Evolutionary conservation across 371 early-diverging fungal species (phyloP), one percentile per base, ranked within the genome.

Genomic region (Syncephalis fuscata): DNA sequence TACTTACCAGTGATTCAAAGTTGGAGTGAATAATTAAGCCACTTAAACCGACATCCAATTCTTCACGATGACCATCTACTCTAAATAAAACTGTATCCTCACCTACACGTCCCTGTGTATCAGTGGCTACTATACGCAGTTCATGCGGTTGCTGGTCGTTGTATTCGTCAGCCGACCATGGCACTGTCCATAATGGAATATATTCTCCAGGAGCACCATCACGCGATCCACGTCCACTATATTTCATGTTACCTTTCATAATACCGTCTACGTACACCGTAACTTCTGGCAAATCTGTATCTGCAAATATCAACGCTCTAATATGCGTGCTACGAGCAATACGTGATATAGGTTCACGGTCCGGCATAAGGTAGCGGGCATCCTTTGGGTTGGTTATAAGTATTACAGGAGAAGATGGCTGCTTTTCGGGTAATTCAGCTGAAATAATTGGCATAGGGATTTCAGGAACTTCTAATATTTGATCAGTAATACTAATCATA

Each of bases 331-430:
- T 81, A 3, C 32, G 32, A 7, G 32, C 32, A 11, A 32, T 32
- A 32, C 32, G 32, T 11, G 32, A 32, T 7, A 76, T 55, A 0
- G 88, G 87, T 56, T 91, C 92, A 44, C 77, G 80, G 16, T 58
- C 49, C 4, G 76, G 78, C 26, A 88, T 61, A 24, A 77, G 54
- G 54, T 70, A 90, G 20, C 82, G 67, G 0, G 80, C 75, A 54
- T 92, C 89, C 54, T 90, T 86, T 15, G 92, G 92, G 52, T 88
- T 88, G 0, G 92, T 89, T 16, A 89, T 71, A 19, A 92, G 62
- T 8, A 92, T 66, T 3, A 88, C 62, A 5, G 92, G 93, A n/a
- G 76, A 66, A 0, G 67, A 62, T 46, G 71, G 47, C 45, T 64
- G 21, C 48, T 49, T 45, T 16, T 15, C 24, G 4, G 50, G 55